These are phyloP conservation scores for Rhodofomes roseus DNA, from an alignment of 1,284 basidiomycete species.

Conservation along the genomic window DNA sequence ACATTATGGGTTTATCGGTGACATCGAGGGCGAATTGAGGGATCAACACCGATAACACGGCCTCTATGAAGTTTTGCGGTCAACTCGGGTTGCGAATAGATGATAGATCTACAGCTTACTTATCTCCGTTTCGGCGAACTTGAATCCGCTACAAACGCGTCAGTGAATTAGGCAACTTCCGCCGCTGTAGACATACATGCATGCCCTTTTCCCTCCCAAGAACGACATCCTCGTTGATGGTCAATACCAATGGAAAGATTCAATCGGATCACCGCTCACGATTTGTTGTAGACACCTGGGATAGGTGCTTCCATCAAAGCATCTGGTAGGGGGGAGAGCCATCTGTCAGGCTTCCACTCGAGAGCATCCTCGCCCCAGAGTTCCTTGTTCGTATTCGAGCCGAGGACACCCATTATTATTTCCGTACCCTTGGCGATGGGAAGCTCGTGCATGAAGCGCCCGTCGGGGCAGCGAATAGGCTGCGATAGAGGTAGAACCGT, in stretches of 20 bases:
- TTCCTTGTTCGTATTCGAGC: conserved; percentile 13
- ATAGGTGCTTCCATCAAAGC: conserved; percentile 11
- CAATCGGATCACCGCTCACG: conserved; percentile 8
- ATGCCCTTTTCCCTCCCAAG: conserved; percentile 3
- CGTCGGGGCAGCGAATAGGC: conserved; percentile 13
- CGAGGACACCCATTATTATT: conserved; percentile 14
- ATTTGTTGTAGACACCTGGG: conserved; percentile 16
- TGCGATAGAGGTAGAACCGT: conserved; percentile 10
- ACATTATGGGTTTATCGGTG: conserved; percentile 15
- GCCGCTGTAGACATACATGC: conserved; percentile 1
- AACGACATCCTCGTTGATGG: conserved; percentile 3
- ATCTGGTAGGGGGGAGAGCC: conserved; percentile 13
- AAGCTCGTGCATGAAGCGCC: conserved; percentile 12
- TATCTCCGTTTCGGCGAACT: conserved; percentile 19
- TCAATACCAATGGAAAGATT: neutral
- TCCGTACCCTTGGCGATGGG: conserved; percentile 10
- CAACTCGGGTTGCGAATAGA: neutral
- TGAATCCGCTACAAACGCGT: conserved; percentile 14
- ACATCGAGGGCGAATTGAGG: conserved; percentile 17
- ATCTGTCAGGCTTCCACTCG: conserved; percentile 21
- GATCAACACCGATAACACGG: conserved; percentile 16
- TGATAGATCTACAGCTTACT: conserved; percentile 7
- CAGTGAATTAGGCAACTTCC: neutral
- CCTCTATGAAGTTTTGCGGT: conserved; percentile 9
- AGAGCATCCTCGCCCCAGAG: conserved; percentile 20